Conservation (phyloP, 805 yeast species). For the Hermanozyma aechmeae region DNA sequence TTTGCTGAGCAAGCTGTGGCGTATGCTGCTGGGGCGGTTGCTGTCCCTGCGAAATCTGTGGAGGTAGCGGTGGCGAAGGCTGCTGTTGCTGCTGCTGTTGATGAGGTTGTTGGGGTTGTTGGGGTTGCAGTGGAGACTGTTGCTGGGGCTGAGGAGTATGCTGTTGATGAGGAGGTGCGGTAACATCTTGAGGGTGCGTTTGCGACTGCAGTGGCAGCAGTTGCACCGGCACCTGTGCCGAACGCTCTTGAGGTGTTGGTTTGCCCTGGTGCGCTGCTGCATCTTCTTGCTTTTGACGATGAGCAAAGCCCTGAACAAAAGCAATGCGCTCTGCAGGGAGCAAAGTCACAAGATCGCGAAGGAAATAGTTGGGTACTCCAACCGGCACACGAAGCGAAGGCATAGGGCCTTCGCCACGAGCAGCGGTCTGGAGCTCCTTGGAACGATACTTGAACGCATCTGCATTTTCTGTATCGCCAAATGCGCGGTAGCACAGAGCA, state of each 20-base stretch:
- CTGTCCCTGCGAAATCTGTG: constrained; percentile 4
- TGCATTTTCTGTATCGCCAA: constrained; percentile 36
- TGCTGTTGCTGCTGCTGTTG: constrained; percentile 11
- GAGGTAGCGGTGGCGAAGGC: constrained; percentile 1
- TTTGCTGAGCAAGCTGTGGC: constrained; percentile 2
- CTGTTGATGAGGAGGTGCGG: no score
- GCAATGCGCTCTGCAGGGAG: constrained; percentile 33
- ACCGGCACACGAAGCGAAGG: constrained; percentile 39
- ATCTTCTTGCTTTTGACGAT: not conserved
- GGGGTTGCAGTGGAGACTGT: no score
- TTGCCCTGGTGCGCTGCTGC: not conserved
- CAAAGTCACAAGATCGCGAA: constrained; percentile 35
- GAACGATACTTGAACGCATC: constrained; percentile 35
- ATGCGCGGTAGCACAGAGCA: constrained; percentile 37
- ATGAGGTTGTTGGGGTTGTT: no score
- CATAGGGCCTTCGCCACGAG: constrained; percentile 34
- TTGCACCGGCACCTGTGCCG: not conserved
- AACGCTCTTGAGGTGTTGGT: not conserved
- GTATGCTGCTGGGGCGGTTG: constrained; percentile 2
- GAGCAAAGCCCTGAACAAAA: constrained; percentile 17
- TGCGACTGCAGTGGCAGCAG: no score
- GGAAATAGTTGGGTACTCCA: constrained; percentile 34
- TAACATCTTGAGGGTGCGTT: no score
- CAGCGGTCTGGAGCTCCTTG: constrained; percentile 30
- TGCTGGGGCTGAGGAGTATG: no score